These are phyloP conservation scores for Gentiana macrophylla DNA, from an alignment of 257 asterid species.

Conservation along the genomic window DNA sequence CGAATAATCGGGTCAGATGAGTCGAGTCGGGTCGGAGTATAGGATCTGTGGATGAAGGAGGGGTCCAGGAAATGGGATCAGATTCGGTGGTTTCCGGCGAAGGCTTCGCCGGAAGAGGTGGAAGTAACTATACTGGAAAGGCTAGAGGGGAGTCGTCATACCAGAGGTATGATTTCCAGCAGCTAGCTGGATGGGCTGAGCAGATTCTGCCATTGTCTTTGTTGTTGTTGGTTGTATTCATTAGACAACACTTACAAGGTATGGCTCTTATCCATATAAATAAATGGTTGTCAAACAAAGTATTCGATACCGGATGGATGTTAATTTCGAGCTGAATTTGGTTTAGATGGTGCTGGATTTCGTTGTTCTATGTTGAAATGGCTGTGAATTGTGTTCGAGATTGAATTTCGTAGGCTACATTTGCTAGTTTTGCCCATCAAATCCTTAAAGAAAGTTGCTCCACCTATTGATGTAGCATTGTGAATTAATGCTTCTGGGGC, in stretches of 20 bases:
- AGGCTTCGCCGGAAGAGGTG: conserved; percentile 3
- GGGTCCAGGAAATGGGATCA: conserved; percentile 5
- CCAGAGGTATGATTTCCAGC: conserved; percentile 73
- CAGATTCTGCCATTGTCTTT: conserved; percentile 80
- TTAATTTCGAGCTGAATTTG: background rate
- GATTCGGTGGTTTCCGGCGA: conserved; percentile 9
- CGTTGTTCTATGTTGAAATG: background rate
- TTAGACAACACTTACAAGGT: conserved; percentile 97
- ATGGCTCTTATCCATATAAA: background rate
- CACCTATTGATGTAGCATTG: too few species aligned
- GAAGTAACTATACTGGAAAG: background rate
- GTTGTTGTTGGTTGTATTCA: conserved; percentile 74
- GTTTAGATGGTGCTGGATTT: background rate
- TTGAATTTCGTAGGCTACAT: too few species aligned
- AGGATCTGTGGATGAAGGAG: conserved; percentile 11
- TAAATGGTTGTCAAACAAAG: too few species aligned
- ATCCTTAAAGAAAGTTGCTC: too few species aligned
- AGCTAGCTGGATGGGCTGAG: conserved; percentile 79
- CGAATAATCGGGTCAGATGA: too few species aligned
- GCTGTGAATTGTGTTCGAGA: too few species aligned
- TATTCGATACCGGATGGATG: too few species aligned
- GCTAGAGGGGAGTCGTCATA: conserved; percentile 32
- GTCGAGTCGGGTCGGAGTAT: background rate
- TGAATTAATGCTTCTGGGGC: too few species aligned
- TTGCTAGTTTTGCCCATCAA: too few species aligned